Evolutionary conservation across 2,329 filamentous ascomycete genomes (phyloP), one percentile per base, ranked within the genome.

Genomic region (Venturia carpophila): DNA sequence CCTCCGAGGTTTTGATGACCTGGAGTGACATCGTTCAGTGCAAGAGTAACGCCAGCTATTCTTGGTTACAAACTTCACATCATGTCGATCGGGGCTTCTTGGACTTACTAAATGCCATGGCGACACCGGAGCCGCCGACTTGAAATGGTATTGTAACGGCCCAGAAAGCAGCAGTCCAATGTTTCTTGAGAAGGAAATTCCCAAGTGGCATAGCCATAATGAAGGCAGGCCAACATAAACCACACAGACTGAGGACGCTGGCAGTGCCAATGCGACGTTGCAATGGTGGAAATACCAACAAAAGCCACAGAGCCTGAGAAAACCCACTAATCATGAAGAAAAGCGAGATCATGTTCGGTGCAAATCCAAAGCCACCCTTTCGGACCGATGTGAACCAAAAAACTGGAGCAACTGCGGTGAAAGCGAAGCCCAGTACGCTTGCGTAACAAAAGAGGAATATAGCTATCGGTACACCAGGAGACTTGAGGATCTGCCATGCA

Each of bases 1-100:
- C 85, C 91, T 0, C 87, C 89, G 11, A 93, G 77, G 0, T 85
- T 82, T 52, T 79, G 78, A 1, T 84, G 81, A 11, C 80, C 84
- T 0, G 90, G 90, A 0, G 86, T 82, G 1, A 89, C 83, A 66
- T 92, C 88, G 73, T 93, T 93, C 41, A 93, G 71, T 0, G 85
- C 85, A 10, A 93, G 84, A 77, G 92, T 89, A 0, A 87, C 81
- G 1, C 80, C 86, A 0, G 88, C 76, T 78, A 58, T 41, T n/a
- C 17, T 5, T 34, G 19, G 24, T n/a, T 17, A 21, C 21, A 58
- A 17, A 42, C n/a, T 27, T 2, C 5, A 41, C 42, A 13, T 34
- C 13, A 49, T 19, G 41, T 27, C 55, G 41, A 37, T 34, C 24
- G 27, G 43, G 21, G 45, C 45, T 47, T 45, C 19, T 11, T 9